These are phyloP conservation scores for Alternaria tenuissima DNA, from an alignment of 2,329 filamentous ascomycete species.

Conservation along the genomic window DNA sequence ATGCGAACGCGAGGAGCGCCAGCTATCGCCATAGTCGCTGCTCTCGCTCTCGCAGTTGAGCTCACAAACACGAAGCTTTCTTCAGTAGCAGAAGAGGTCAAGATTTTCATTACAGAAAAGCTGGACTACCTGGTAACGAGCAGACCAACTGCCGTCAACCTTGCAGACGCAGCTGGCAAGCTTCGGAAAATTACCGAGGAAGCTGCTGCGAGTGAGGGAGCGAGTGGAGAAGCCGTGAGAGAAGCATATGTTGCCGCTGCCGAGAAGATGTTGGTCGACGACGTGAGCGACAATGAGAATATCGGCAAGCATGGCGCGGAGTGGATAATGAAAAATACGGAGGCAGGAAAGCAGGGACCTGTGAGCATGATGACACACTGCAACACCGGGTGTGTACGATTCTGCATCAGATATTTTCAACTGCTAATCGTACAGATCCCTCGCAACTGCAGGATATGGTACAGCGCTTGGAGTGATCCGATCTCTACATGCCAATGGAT, in stretches of 20 bases:
- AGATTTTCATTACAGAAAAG: slow-evolving; percentile 73
- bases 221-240: slow-evolving; percentile 65
- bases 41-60: slow-evolving; percentile 86
- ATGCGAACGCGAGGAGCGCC: slow-evolving; percentile 86
- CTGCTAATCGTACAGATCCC: slow-evolving; percentile 65
- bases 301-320: slow-evolving; percentile 85
- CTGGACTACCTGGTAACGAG: slow-evolving; percentile 89
- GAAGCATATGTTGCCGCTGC: slow-evolving; percentile 79
- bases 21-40: slow-evolving; percentile 97
- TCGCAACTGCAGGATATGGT: slow-evolving; percentile 97
- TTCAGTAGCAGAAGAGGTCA: slow-evolving; percentile 67
- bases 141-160: slow-evolving; percentile 91
- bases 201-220: slow-evolving; percentile 55
- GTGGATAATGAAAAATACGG: slow-evolving; percentile 75
- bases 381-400: slow-evolving; percentile 78
- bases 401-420: too few species aligned
- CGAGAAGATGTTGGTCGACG: slow-evolving; percentile 85
- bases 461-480: slow-evolving; percentile 95
- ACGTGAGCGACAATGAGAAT: slow-evolving; percentile 83
- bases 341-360: slow-evolving; percentile 60
- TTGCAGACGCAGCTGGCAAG: slow-evolving; percentile 86
- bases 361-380: slow-evolving; percentile 95
- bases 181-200: slow-evolving; percentile 71
- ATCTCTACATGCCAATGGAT: slow-evolving; percentile 71
- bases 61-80: slow-evolving; percentile 67